Evolutionary conservation across 2,329 filamentous ascomycete genomes (phyloP), one percentile per base, ranked within the genome.

Genomic region (Orbilia quercus): DNA sequence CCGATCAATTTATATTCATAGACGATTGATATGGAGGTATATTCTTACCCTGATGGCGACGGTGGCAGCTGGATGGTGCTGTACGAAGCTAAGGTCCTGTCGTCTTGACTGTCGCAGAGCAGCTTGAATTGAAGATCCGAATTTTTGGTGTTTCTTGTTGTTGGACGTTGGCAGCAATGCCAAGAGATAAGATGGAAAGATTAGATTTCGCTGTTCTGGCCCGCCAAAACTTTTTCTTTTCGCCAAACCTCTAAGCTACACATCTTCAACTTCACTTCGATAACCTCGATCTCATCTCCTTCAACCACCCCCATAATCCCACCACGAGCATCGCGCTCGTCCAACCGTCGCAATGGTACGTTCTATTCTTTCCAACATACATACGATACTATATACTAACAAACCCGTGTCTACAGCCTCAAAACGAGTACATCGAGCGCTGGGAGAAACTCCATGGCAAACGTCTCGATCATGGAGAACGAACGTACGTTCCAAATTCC

Each of bases 341-440:
- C 34, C 20, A 16, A 55, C 54, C 28, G 16, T 38, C 53, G 34
- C 60, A 60, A 73, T 73, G 69, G 69, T 73, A 73, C n/a, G 47
- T 16, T 18, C 7, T 34, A 12, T 25, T 55, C 18, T 7, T n/a
- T 12, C 23, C 34, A 9, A 22, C 7, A 31, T 47, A 14, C 2
- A 34, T 31, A 6, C 16, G 9, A 36, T 40, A 18, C 12, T 20
- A n/a, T 12, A 45, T 22, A 57, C 63, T 69, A 74, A 69, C 62
- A 16, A 25, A 23, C 45, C 22, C n/a, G 28, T 25, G 44, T 36
- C 44, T 22, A 70, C 83, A 90, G 89, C 90, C 90, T 85, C 90
- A 94, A 84, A 92, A 92, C 82, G 90, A 91, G 82, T 90, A 90
- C 80, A 91, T 91, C 83, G 91, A 95, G 82, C 86, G 90, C 82